Evolutionary conservation across 495 filamentous ascomycete species (phyloP).

Genomic region (Apodospora peruviana): DNA sequence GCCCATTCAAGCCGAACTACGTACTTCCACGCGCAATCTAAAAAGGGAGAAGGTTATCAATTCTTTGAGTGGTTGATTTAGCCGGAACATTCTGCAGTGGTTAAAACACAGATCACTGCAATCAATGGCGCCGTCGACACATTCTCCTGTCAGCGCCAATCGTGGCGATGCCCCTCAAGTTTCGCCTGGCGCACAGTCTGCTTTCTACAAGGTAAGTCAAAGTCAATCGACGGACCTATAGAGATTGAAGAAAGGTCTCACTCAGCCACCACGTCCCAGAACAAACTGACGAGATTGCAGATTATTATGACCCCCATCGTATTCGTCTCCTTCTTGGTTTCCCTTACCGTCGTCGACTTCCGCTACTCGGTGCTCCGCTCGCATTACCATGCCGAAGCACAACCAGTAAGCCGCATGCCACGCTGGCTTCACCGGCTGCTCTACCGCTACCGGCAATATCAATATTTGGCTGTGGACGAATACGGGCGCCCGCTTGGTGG

Average conservation of each 20-base stretch:
- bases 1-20: too few species aligned
- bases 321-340: constrained; percentile 48
- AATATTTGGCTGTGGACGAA: constrained; percentile 16
- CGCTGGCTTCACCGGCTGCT: constrained; percentile 35
- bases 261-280: too few species aligned
- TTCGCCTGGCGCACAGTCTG: constrained; percentile 19
- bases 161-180: constrained; percentile 16
- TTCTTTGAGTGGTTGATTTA: too few species aligned
- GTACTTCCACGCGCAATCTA: too few species aligned
- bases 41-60: too few species aligned
- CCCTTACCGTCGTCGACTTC: constrained; percentile 43
- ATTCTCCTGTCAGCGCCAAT: constrained; percentile 15
- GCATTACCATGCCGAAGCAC: constrained; percentile 29
- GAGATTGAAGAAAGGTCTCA: too few species aligned
- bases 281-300: too few species aligned
- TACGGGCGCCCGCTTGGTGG: neutral
- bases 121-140: constrained; percentile 10
- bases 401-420: constrained; percentile 14
- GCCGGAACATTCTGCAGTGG: too few species aligned
- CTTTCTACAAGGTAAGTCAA: constrained; percentile 34
- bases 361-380: constrained; percentile 33
- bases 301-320: constrained; percentile 43
- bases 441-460: constrained; percentile 28
- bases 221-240: too few species aligned
- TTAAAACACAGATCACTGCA: too few species aligned